Conservation (phyloP, 2,329 filamentous ascomycete genomes). For the Tolypocladium sp. region DNA sequence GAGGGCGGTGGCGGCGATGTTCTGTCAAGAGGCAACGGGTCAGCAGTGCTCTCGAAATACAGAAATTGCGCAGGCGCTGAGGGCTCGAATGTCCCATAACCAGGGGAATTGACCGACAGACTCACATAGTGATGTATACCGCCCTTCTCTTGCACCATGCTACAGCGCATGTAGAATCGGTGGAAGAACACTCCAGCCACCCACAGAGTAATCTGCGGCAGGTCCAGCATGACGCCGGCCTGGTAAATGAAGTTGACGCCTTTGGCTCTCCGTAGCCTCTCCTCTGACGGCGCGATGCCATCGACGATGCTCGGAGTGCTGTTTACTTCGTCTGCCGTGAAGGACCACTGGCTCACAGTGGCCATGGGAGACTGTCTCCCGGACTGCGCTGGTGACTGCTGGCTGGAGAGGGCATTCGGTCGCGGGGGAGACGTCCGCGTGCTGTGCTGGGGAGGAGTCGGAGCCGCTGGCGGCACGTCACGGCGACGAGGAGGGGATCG, state of each 20-base stretch:
- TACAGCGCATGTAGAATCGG: conserved; percentile 86
- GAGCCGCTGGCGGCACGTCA: conserved; percentile 51
- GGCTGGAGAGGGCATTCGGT: conserved; percentile 31
- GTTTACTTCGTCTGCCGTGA: conserved; percentile 71
- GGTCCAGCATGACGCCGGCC: conserved; percentile 82
- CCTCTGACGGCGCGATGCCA: conserved; percentile 67
- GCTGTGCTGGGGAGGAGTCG: conserved; percentile 49
- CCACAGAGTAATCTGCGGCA: conserved; percentile 85
- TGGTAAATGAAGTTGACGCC: conserved; percentile 96
- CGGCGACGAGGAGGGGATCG: conserved; percentile 41
- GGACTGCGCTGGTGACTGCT: conserved; percentile 32
- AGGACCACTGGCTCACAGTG: conserved; percentile 69
- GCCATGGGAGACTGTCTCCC: conserved; percentile 26
- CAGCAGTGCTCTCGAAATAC: not conserved
- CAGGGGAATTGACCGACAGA: conserved; percentile 9
- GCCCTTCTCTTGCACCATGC: conserved; percentile 64
- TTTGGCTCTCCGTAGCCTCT: conserved; percentile 74
- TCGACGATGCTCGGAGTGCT: conserved; percentile 79
- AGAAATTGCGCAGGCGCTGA: not conserved
- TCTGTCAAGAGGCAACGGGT: conserved; percentile 31
- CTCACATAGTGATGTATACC: conserved; percentile 85
- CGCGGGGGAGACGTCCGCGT: conserved; percentile 47
- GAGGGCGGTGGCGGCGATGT: conserved; percentile 80
- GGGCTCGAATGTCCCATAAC: not conserved
- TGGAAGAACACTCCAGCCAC: conserved; percentile 94